These are phyloP conservation scores for Mytilinidion resinicola DNA, from an alignment of 495 filamentous ascomycete genomes.

Conservation along the genomic window DNA sequence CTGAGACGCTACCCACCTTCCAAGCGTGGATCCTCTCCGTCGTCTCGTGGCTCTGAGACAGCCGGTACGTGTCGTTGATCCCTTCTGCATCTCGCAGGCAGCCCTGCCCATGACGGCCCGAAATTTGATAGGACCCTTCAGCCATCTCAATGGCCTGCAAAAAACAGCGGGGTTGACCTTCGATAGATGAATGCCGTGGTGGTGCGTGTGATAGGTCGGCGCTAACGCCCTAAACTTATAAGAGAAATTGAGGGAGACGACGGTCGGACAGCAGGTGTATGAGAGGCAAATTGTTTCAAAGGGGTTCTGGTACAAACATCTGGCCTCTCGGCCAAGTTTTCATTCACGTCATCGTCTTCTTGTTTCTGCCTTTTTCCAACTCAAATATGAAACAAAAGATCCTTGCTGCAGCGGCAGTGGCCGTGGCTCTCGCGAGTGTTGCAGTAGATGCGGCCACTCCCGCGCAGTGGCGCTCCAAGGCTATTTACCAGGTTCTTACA, in stretches of 20 bases:
- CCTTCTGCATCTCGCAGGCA: too few relatives aligned
- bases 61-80: too few relatives aligned
- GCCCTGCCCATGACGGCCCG: too few relatives aligned
- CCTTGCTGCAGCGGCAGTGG: conserved; percentile 4
- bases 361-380: not conserved
- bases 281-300: not conserved
- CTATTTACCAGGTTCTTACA: conserved; percentile 24
- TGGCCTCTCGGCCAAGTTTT: not conserved
- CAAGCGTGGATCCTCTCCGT: too few relatives aligned
- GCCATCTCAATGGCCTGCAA: too few relatives aligned
- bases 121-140: too few relatives aligned
- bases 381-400: not conserved
- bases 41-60: too few relatives aligned
- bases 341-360: not conserved
- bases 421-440: conserved; percentile 12
- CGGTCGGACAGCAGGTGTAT: not conserved
- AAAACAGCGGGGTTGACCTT: too few relatives aligned
- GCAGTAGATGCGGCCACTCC: conserved; percentile 22
- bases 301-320: not conserved
- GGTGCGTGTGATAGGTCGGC: not conserved
- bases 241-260: not conserved
- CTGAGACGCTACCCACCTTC: too few relatives aligned
- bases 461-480: conserved; percentile 28
- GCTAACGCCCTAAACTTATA: not conserved
- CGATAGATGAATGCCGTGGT: not conserved